Conservation (phyloP, 2,329 filamentous ascomycete species). For the Alternaria panax region DNA sequence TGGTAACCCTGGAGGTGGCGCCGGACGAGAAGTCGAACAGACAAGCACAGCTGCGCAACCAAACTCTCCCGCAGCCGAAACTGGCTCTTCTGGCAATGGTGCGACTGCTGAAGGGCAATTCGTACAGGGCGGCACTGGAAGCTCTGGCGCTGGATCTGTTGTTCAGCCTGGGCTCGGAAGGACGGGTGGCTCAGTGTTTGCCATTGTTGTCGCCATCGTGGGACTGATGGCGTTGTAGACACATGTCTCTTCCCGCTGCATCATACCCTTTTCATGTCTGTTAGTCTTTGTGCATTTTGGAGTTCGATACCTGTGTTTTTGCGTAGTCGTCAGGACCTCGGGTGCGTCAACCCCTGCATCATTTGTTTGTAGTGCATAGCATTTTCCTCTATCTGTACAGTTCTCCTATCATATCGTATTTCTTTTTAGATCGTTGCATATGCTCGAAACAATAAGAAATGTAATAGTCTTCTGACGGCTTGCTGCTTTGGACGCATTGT, state of each 20-base stretch:
- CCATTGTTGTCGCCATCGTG: slow-evolving; percentile 44
- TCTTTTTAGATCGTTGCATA: background rate
- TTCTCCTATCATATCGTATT: background rate
- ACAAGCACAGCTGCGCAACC: slow-evolving; percentile 12
- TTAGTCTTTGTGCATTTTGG: background rate
- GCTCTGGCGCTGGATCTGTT: slow-evolving; percentile 24
- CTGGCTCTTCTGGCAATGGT: slow-evolving; percentile 8
- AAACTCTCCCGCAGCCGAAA: slow-evolving; percentile 2
- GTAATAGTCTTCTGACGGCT: background rate
- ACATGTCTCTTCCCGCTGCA: background rate
- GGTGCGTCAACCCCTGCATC: background rate
- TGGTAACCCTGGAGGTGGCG: slow-evolving; percentile 60
- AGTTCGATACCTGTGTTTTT: slow-evolving; percentile 4
- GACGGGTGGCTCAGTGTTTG: slow-evolving; percentile 43
- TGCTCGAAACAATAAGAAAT: background rate
- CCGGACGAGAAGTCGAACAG: slow-evolving; percentile 51
- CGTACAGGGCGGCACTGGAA: slow-evolving; percentile 27
- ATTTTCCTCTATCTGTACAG: background rate
- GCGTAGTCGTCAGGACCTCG: background rate
- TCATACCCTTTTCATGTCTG: background rate
- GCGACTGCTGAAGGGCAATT: slow-evolving; percentile 21
- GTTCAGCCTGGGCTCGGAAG: slow-evolving; percentile 36
- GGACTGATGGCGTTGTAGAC: slow-evolving; percentile 42
- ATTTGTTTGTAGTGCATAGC: background rate
- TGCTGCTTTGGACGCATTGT: no score